A percentile compares a stretch with the other conserved stretches of the same genome.
Conservation (phyloP, 192 early-diverging fungal genomes). For the Umbelopsis ramanniana region DNA sequence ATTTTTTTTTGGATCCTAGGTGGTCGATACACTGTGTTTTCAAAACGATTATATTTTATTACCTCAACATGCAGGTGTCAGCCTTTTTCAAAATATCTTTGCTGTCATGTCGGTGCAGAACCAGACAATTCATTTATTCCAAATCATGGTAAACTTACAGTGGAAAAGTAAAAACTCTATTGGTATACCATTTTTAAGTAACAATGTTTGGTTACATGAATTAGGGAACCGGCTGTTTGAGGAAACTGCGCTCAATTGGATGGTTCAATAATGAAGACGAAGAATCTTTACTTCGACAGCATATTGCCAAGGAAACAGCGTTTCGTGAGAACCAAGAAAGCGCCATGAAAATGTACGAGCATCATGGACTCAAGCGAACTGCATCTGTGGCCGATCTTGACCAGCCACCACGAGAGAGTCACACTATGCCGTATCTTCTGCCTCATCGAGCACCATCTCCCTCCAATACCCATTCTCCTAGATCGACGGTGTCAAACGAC, state of each 20-base stretch:
- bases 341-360: constrained; percentile 34
- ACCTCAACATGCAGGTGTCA: constrained; percentile 69
- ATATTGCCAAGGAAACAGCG: constrained; percentile 45
- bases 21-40: constrained; percentile 57
- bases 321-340: background rate
- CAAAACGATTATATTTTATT: constrained; percentile 67
- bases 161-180: background rate
- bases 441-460: background rate
- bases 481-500: background rate
- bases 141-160: constrained; percentile 54
- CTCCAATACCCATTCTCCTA: background rate
- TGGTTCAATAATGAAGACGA: constrained; percentile 71
- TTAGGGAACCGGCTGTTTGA: constrained; percentile 59
- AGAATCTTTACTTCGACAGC: constrained; percentile 51
- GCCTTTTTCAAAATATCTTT: constrained; percentile 62
- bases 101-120: constrained; percentile 74
- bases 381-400: background rate
- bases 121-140: constrained; percentile 68
- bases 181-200: background rate
- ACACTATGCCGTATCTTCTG: background rate
- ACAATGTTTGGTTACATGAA: background rate
- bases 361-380: background rate
- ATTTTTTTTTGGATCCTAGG: constrained; percentile 37
- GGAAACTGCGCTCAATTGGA: constrained; percentile 62
- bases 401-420: background rate